These are phyloP conservation scores for Malus asiatica DNA, from an alignment of 306 rosid genomes.

Conservation along the genomic window DNA sequence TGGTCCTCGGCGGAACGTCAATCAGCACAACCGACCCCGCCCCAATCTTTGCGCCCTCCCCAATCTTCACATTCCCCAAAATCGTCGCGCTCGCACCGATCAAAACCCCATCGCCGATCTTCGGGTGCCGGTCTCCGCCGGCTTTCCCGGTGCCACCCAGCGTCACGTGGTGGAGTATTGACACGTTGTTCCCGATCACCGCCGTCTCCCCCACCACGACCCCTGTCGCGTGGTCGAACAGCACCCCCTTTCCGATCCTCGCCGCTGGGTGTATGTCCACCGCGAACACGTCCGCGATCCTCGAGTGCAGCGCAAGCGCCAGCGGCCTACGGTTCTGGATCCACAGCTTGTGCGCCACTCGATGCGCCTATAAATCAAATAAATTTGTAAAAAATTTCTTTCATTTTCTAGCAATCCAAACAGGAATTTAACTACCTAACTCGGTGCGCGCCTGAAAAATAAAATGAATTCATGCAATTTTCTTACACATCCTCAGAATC, in stretches of 20 bases:
- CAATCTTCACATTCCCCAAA: slow-evolving; percentile 75
- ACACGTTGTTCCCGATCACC: slow-evolving; percentile 87
- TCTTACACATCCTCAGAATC: not conserved
- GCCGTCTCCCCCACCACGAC: slow-evolving; percentile 97
- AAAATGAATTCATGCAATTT: not conserved
- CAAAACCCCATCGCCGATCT: slow-evolving; percentile 85
- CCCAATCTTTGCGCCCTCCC: slow-evolving; percentile 88
- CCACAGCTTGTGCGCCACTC: slow-evolving; percentile 82
- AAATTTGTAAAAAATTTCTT: not conserved
- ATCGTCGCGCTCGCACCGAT: slow-evolving; percentile 96
- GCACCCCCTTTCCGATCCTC: slow-evolving; percentile 66
- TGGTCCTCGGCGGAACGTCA: slow-evolving; percentile 67
- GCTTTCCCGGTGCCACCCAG: slow-evolving; percentile 92
- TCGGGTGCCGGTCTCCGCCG: slow-evolving; percentile 90
- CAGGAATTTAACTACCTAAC: not conserved
- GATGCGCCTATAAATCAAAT: slow-evolving; percentile 48
- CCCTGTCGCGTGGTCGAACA: slow-evolving; percentile 87
- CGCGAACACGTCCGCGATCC: slow-evolving; percentile 74
- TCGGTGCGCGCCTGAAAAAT: too few species aligned
- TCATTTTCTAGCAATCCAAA: not conserved
- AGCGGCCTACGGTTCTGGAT: slow-evolving; percentile 63
- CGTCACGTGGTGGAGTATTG: slow-evolving; percentile 86
- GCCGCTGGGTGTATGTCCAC: slow-evolving; percentile 97
- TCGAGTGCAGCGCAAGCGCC: slow-evolving; percentile 80
- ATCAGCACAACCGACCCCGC: slow-evolving; percentile 91